Percentiles rank a stretch among this genome's conserved stretches.
phyloP scores from a whole-genome alignment of 495 filamentous ascomycete species.

The Penicillium parvum region DNA sequence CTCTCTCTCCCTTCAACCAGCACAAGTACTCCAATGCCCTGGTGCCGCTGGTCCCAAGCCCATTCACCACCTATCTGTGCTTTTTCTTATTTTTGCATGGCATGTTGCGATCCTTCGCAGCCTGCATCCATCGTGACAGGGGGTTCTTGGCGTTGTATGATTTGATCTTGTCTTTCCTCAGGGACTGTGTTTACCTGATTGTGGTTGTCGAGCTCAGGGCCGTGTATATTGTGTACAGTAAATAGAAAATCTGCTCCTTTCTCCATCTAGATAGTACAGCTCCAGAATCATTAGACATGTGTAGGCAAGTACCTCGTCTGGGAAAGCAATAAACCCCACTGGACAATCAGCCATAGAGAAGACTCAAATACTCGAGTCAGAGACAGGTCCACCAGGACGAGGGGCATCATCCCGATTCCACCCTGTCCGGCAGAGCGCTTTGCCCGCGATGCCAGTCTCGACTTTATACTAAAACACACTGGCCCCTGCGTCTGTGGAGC shows the following conservation, averaged over 20 bases:
- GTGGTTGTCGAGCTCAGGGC: slow-evolving; percentile 2
- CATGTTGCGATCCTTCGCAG: slow-evolving; percentile 17
- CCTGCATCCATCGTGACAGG: slow-evolving; percentile 24
- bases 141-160: slow-evolving; percentile 28
- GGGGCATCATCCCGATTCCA: slow-evolving; percentile 6
- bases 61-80: not conserved
- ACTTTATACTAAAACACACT: not conserved
- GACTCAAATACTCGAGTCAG: too few relatives aligned
- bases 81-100: slow-evolving; percentile 27
- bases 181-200: slow-evolving; percentile 13
- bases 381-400: slow-evolving; percentile 1
- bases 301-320: too few relatives aligned
- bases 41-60: slow-evolving; percentile 1
- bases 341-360: not conserved
- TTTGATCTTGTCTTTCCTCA: slow-evolving; percentile 9
- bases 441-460: slow-evolving; percentile 7
- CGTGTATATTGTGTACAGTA: slow-evolving; percentile 35
- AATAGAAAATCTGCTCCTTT: slow-evolving; percentile 28
- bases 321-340: not conserved
- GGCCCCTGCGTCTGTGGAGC: slow-evolving; percentile 15
- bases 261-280: too few relatives aligned
- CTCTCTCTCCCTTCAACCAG: not conserved
- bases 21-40: not conserved
- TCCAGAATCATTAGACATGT: too few relatives aligned
- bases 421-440: slow-evolving; percentile 19